Evolutionary conservation across 2,329 filamentous ascomycete species (phyloP).

Genomic region (Aspergillus ruber): DNA sequence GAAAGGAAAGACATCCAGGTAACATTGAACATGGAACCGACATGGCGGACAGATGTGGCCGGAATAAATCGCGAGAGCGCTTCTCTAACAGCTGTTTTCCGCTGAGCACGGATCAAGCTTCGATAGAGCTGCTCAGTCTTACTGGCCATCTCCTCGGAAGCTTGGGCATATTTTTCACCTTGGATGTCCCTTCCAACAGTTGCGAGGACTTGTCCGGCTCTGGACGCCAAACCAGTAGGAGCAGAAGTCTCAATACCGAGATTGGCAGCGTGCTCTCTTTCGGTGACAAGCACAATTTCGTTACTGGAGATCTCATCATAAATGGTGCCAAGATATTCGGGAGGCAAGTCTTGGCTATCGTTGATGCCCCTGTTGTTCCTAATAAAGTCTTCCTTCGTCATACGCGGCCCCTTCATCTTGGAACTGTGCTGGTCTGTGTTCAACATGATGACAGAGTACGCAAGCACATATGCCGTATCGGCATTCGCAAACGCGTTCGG

Average conservation of each 20-base stretch:
- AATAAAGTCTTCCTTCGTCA: constrained; percentile 97
- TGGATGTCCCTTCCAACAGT: constrained; percentile 89
- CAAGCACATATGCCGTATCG: constrained; percentile 91
- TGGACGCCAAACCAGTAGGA: constrained; percentile 65
- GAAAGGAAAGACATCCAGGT: constrained; percentile 99
- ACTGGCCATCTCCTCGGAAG: constrained; percentile 87
- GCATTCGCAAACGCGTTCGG: constrained; percentile 97
- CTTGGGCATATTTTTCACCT: constrained; percentile 86
- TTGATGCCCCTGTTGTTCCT: constrained; percentile 99
- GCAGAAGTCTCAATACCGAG: constrained; percentile 59
- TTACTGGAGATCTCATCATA: constrained; percentile 87
- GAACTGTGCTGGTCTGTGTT: constrained; percentile 93
- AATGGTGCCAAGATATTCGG: constrained; percentile 83
- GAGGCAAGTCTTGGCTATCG: constrained; percentile 84
- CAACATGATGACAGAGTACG: constrained; percentile 93
- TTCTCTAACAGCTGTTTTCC: constrained; percentile 66
- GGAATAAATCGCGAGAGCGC: constrained; percentile 73
- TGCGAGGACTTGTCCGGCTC: constrained; percentile 80
- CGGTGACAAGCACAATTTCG: constrained; percentile 90
- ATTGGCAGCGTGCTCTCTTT: constrained; percentile 81
- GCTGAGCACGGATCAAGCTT: constrained; percentile 82
- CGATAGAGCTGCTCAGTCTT: constrained; percentile 84
- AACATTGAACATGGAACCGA: constrained; percentile 97
- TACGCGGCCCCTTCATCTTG: constrained; percentile 73
- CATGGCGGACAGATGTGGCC: constrained; percentile 87